A percentile compares a stretch with the other conserved stretches of the same genome.
Evolutionary conservation across 2,329 filamentous ascomycete species (phyloP).

Genomic region (Pseudophaeomoniella oleicola): DNA sequence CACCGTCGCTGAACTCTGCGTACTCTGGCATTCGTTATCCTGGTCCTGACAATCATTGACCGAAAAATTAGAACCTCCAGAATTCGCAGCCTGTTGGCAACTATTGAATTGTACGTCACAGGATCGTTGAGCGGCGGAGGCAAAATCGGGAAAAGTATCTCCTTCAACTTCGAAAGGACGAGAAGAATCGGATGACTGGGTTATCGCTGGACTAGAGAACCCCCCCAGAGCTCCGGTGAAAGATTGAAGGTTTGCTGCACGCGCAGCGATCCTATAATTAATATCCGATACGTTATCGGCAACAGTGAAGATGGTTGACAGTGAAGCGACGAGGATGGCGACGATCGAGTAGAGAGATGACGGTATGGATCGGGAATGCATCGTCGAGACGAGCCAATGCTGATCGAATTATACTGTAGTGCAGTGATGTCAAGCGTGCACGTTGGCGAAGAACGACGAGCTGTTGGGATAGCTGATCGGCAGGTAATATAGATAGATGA

Average conservation of each 20-base stretch:
- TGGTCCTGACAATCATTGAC: background rate
- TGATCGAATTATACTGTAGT: no score
- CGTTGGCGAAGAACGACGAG: no score
- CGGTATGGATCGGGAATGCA: no score
- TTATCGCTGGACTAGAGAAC: slow-evolving; percentile 36
- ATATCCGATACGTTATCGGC: no score
- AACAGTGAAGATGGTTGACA: no score
- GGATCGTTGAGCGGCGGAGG: slow-evolving; percentile 43
- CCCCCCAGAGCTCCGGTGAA: slow-evolving; percentile 37
- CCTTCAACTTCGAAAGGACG: slow-evolving; percentile 44
- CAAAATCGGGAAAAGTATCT: slow-evolving; percentile 41
- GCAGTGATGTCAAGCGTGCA: no score
- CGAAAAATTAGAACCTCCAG: background rate
- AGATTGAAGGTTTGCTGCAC: slow-evolving; percentile 10
- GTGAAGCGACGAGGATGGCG: no score
- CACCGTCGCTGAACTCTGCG: background rate
- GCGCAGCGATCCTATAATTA: no score
- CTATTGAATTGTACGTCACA: slow-evolving; percentile 1
- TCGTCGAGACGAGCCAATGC: no score
- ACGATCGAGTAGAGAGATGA: no score
- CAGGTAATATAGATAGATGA: no score
- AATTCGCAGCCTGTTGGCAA: slow-evolving; percentile 1
- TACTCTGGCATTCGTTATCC: background rate
- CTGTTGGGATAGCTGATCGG: no score
- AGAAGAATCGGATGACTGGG: slow-evolving; percentile 29